These are phyloP conservation scores for Ambrosia trifida DNA, from an alignment of 129 eudicot genomes.

Conservation along the genomic window DNA sequence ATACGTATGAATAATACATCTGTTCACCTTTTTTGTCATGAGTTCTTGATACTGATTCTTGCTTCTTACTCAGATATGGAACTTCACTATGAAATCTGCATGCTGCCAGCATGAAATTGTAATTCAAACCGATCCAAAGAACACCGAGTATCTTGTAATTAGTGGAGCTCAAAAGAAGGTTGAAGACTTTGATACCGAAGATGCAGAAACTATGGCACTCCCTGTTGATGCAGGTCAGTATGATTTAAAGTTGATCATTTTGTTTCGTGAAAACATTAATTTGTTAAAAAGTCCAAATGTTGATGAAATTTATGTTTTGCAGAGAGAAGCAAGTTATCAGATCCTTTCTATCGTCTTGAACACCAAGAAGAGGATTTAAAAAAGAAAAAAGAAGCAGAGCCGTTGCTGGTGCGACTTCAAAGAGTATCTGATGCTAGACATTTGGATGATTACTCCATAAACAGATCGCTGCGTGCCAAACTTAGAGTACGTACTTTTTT, in stretches of 20 bases:
- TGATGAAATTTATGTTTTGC: slow-evolving; percentile 6
- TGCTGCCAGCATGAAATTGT: slow-evolving; percentile 89
- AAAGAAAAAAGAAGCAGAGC: slow-evolving; percentile 91
- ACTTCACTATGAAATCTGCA: slow-evolving; percentile 85
- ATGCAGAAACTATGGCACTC: slow-evolving; percentile 77
- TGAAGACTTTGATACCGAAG: slow-evolving; percentile 83
- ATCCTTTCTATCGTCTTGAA: slow-evolving; percentile 90
- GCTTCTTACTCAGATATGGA: slow-evolving; percentile 74
- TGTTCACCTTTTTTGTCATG: not conserved
- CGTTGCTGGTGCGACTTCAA: slow-evolving; percentile 78
- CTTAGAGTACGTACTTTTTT: slow-evolving; percentile 49
- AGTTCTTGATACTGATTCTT: slow-evolving; percentile 21
- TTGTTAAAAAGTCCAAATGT: not conserved
- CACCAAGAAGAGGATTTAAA: slow-evolving; percentile 81
- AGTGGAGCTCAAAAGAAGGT: slow-evolving; percentile 80
- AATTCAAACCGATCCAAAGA: slow-evolving; percentile 88
- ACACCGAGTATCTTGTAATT: slow-evolving; percentile 70
- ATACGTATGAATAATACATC: not conserved
- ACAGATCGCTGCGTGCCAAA: slow-evolving; percentile 71
- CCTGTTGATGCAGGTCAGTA: slow-evolving; percentile 72
- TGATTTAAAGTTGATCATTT: slow-evolving; percentile 14
- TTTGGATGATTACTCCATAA: slow-evolving; percentile 70
- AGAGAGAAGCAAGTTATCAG: slow-evolving; percentile 76
- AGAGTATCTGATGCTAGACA: slow-evolving; percentile 74
- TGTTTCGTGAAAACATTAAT: not conserved